Conservation (phyloP, 257 asterid species). For the Nicotiana obtusifolia region DNA sequence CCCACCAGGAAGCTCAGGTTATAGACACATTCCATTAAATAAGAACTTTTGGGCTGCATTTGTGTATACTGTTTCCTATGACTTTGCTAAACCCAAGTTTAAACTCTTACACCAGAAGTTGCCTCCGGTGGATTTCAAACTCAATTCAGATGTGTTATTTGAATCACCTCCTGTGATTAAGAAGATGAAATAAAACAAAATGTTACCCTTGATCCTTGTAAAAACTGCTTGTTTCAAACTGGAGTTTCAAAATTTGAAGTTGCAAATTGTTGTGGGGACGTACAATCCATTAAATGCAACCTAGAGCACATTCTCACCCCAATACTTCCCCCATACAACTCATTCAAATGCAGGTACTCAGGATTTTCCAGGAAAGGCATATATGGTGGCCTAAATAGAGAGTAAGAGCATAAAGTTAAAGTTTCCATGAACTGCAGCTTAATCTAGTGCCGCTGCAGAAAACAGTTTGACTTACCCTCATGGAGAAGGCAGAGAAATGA, state of each 20-base stretch:
- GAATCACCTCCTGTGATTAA: not conserved
- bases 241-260: not conserved
- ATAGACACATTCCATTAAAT: not conserved
- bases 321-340: not conserved
- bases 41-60: not conserved
- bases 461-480: conserved; percentile 8
- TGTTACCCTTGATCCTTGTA: not conserved
- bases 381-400: not conserved
- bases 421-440: not conserved
- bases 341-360: not conserved
- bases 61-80: not conserved
- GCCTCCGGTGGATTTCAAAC: not conserved
- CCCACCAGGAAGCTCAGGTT: not conserved
- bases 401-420: not conserved
- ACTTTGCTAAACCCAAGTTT: not conserved
- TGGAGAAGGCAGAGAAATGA: conserved; percentile 13
- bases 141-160: not conserved
- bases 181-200: not conserved
- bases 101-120: not conserved
- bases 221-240: not conserved
- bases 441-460: not conserved
- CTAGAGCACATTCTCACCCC: not conserved
- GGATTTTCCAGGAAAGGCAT: not conserved
- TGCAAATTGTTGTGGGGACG: not conserved
- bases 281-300: not conserved